These are phyloP conservation scores for Voacanga thouarsii DNA, from an alignment of 257 asterid genomes.

Conservation along the genomic window DNA sequence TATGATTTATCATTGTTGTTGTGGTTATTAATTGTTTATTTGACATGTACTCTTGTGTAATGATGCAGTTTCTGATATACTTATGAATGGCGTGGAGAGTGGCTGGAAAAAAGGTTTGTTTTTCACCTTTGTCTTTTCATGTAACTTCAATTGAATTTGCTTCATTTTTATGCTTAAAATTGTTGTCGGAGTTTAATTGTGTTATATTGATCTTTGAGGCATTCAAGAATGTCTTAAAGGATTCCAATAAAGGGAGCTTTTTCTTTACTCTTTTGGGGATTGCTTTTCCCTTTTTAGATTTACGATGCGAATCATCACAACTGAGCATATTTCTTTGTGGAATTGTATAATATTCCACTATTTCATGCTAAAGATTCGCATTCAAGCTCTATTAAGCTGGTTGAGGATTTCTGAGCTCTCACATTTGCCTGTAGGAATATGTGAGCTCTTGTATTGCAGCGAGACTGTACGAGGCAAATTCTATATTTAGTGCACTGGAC, in stretches of 20 bases:
- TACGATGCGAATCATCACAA: background rate
- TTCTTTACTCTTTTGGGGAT: background rate
- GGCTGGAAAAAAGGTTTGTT: slow-evolving; percentile 55
- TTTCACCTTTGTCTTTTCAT: background rate
- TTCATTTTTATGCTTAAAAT: slow-evolving; percentile 4
- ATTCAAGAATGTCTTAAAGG: background rate
- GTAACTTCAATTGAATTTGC: background rate
- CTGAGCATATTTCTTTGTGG: background rate
- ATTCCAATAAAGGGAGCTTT: background rate
- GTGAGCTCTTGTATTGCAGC: background rate
- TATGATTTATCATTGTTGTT: background rate
- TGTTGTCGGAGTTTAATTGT: background rate
- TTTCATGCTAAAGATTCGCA: background rate
- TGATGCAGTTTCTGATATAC: slow-evolving; percentile 23
- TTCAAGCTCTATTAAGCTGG: background rate
- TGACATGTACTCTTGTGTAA: slow-evolving; percentile 5
- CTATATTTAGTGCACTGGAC: background rate
- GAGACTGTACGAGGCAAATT: background rate
- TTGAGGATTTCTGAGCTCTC: background rate
- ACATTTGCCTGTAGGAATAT: background rate
- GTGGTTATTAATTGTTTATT: background rate
- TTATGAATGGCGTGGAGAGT: slow-evolving; percentile 78
- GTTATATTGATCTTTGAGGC: background rate
- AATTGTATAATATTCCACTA: background rate
- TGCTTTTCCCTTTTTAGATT: background rate